These are phyloP conservation scores for Linnemannia zychae DNA, from an alignment of 192 early-diverging fungal genomes.

Conservation along the genomic window DNA sequence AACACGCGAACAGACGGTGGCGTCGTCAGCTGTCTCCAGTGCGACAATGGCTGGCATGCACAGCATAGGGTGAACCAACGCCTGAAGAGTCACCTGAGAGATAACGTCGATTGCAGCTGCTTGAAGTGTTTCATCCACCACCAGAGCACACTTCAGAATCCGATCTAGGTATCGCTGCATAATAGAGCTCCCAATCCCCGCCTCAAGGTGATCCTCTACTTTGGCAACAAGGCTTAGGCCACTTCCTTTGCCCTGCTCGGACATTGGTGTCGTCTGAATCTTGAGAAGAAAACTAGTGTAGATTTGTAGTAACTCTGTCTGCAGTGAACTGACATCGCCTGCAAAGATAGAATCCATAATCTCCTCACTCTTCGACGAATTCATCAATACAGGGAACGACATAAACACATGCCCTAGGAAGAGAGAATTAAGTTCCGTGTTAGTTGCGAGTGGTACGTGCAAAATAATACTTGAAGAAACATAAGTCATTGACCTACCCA, in stretches of 20 bases:
- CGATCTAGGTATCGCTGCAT: conserved; percentile 90
- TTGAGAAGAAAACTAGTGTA: conserved; percentile 32
- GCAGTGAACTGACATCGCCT: conserved; percentile 10
- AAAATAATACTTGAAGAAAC: background rate
- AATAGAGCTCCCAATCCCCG: conserved; percentile 84
- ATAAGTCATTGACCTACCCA: conserved; percentile 54
- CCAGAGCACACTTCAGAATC: conserved; percentile 82
- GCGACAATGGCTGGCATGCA: conserved; percentile 93
- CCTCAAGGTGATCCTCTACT: conserved; percentile 39
- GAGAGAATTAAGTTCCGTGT: background rate
- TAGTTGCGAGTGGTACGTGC: background rate
- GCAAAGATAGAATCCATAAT: conserved; percentile 81
- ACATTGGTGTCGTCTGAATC: conserved; percentile 20
- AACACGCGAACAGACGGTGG: conserved; percentile 75
- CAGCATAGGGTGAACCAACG: conserved; percentile 88
- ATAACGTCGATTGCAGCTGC: conserved; percentile 84
- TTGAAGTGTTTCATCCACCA: conserved; percentile 68
- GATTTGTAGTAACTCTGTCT: conserved; percentile 30
- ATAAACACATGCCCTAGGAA: conserved; percentile 76
- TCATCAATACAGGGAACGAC: conserved; percentile 76
- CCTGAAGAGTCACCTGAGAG: conserved; percentile 87
- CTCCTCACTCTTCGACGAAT: conserved; percentile 61
- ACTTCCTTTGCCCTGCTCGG: background rate
- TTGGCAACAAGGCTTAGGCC: conserved; percentile 32
- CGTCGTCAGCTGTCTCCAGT: conserved; percentile 79